These are phyloP conservation scores for Claviceps purpurea DNA, from an alignment of 2,329 filamentous ascomycete genomes.

Conservation along the genomic window DNA sequence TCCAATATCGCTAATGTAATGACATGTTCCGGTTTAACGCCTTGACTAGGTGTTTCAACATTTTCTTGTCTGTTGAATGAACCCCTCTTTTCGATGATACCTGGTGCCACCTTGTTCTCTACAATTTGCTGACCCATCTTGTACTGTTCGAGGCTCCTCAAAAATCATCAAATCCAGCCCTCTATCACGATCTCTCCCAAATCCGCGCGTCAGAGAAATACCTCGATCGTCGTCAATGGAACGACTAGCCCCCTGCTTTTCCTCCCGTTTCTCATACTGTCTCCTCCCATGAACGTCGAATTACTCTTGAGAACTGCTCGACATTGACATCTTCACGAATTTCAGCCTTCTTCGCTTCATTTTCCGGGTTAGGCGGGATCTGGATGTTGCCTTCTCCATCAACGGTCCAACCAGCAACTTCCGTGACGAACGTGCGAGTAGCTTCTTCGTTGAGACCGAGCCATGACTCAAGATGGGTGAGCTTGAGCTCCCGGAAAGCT, in stretches of 20 bases:
- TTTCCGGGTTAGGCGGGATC: conserved; percentile 88
- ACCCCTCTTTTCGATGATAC: conserved; percentile 11
- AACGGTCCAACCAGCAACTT: conserved; percentile 78
- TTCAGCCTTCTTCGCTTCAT: conserved; percentile 90
- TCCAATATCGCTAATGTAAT: conserved; percentile 20
- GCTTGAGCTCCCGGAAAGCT: conserved; percentile 59
- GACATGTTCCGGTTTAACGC: conserved; percentile 23
- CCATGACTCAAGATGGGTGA: conserved; percentile 59
- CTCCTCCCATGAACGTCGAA: conserved; percentile 78
- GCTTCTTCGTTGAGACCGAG: conserved; percentile 56
- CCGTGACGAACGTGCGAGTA: conserved; percentile 65
- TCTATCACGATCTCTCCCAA: not conserved
- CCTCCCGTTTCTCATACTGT: conserved; percentile 14
- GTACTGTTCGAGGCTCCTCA: not conserved
- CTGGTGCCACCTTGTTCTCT: not conserved
- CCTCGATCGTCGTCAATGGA: not conserved
- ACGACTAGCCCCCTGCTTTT: not conserved
- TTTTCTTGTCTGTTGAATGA: conserved; percentile 14
- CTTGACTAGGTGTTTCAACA: conserved; percentile 16
- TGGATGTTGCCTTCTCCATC: conserved; percentile 52
- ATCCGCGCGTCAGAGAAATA: not conserved
- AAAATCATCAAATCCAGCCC: not conserved
- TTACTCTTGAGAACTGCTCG: conserved; percentile 69
- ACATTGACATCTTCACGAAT: conserved; percentile 92
- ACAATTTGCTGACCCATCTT: not conserved